Conservation (phyloP, 169 alveolate genomes). For the Eimeria acervulina region DNA sequence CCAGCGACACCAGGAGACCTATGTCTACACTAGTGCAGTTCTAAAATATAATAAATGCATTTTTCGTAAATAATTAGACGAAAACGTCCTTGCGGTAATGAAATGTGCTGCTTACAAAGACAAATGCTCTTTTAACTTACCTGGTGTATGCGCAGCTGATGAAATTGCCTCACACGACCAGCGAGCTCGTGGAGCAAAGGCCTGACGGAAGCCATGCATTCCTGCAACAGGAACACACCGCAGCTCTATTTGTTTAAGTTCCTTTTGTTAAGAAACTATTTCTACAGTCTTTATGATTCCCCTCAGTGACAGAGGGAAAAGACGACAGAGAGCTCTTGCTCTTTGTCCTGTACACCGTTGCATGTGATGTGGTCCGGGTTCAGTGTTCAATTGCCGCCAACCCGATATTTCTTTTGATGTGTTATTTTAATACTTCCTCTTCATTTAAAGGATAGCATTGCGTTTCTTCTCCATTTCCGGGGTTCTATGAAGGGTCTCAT, state of each 20-base stretch:
- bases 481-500: background rate
- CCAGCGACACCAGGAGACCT: background rate
- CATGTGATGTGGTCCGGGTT: constrained; percentile 57
- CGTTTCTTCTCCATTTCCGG: background rate
- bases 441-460: background rate
- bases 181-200: constrained; percentile 20
- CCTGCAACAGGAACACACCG: background rate
- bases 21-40: background rate
- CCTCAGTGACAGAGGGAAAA: background rate
- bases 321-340: background rate
- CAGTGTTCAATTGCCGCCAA: background rate
- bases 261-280: background rate
- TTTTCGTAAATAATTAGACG: no score
- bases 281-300: background rate
- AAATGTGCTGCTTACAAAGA: background rate
- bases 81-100: background rate
- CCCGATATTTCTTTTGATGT: background rate
- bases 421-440: background rate
- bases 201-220: constrained; percentile 23
- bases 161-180: constrained; percentile 51
- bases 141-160: background rate
- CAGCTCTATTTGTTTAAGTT: background rate
- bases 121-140: background rate
- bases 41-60: background rate
- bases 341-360: background rate